A percentile compares a stretch with the other conserved stretches of the same genome.
phyloP scores from a whole-genome alignment of 2,329 filamentous ascomycete species.

The Fusarium tuaranense region DNA sequence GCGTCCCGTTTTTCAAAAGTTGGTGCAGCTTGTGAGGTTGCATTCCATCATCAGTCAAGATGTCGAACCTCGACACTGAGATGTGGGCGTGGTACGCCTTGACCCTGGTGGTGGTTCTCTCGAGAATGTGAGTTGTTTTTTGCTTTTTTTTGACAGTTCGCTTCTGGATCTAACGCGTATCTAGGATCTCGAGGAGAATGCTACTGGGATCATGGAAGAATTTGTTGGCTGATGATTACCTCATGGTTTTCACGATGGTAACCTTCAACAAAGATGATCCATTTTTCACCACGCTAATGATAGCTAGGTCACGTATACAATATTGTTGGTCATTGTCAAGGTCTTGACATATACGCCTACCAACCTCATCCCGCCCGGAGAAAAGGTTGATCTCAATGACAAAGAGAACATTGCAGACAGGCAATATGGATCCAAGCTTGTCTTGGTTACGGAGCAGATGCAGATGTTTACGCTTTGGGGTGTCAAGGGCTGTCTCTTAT shows the following conservation, averaged over 20 bases:
- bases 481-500: conserved; percentile 64
- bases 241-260: conserved; percentile 65
- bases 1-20: not conserved
- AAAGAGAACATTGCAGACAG: conserved; percentile 53
- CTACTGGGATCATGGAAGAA: conserved; percentile 57
- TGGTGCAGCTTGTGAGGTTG: not conserved
- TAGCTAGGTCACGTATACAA: conserved; percentile 32
- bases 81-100: conserved; percentile 58
- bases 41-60: conserved; percentile 1
- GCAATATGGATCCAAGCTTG: conserved; percentile 67
- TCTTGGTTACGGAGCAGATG: conserved; percentile 69
- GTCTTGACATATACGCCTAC: conserved; percentile 56
- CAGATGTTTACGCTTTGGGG: conserved; percentile 69
- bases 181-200: conserved; percentile 52
- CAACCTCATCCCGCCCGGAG: conserved; percentile 66
- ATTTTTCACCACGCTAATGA: not conserved
- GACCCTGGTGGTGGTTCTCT: conserved; percentile 51
- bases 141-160: not conserved
- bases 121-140: conserved; percentile 51
- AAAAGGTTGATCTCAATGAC: conserved; percentile 59
- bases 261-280: conserved; percentile 21
- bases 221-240: conserved; percentile 64
- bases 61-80: conserved; percentile 48
- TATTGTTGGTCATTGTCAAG: conserved; percentile 37
- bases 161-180: conserved; percentile 1